phyloP scores from a whole-genome alignment of 345 rosid species.

The Mangifera indica region DNA sequence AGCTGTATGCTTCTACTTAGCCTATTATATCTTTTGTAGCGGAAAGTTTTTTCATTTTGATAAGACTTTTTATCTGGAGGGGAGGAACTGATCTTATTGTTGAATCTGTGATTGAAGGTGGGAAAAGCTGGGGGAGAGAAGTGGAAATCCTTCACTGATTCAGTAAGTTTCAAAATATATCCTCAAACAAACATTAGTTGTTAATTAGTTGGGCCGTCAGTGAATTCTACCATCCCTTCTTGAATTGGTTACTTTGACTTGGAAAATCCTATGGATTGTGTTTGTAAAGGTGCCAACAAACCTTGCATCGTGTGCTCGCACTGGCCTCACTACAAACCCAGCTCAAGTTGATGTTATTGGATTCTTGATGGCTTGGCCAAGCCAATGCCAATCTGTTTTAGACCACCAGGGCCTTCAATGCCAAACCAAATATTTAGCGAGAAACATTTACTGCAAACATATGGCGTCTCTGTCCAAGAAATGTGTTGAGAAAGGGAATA shows the following conservation, averaged over 20 bases:
- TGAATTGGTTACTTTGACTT: slow-evolving; percentile 12
- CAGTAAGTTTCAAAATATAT: slow-evolving; percentile 27
- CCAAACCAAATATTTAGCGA: not conserved
- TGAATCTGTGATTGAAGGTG: slow-evolving; percentile 39
- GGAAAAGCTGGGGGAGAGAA: slow-evolving; percentile 60
- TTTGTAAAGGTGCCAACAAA: slow-evolving; percentile 9
- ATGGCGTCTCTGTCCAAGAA: not conserved
- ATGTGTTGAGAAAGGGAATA: not conserved
- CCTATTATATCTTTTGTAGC: not conserved
- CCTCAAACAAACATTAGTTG: not conserved
- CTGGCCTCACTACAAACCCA: slow-evolving; percentile 1
- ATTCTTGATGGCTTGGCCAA: slow-evolving; percentile 4
- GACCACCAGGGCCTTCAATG: not conserved
- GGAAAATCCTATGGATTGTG: slow-evolving; percentile 7
- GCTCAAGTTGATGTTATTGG: slow-evolving; percentile 2
- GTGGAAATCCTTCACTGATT: slow-evolving; percentile 50
- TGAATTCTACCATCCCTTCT: not conserved
- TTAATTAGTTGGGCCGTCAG: not conserved
- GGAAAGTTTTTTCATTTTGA: not conserved
- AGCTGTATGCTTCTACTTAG: slow-evolving; percentile 36
- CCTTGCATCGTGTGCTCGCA: slow-evolving; percentile 3
- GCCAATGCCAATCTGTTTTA: slow-evolving; percentile 8
- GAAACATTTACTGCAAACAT: too few relatives aligned
- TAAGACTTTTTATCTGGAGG: not conserved
- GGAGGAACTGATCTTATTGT: slow-evolving; percentile 7